These are phyloP conservation scores for Pseudohalonectria lignicola DNA, from an alignment of 2,329 filamentous ascomycete genomes.

Conservation along the genomic window DNA sequence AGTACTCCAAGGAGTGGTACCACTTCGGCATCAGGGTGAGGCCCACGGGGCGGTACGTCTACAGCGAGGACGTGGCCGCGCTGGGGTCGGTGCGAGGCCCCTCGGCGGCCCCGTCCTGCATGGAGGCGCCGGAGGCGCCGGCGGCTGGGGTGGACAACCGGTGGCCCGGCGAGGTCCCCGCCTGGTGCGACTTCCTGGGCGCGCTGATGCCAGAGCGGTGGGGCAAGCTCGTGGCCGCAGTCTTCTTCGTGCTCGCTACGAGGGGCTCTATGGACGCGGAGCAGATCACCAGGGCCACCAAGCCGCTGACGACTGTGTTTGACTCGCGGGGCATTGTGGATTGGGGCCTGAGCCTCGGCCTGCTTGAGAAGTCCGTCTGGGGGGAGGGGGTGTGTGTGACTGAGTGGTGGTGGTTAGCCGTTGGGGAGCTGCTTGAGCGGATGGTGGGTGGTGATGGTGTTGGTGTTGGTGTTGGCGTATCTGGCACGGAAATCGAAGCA, in stretches of 20 bases:
- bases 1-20: slow-evolving; percentile 54
- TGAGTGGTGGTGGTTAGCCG: slow-evolving; percentile 60
- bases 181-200: slow-evolving; percentile 64
- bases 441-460: too few species aligned
- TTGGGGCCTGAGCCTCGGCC: slow-evolving; percentile 45
- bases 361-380: slow-evolving; percentile 22
- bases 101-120: background rate
- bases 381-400: slow-evolving; percentile 22
- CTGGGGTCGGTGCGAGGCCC: background rate
- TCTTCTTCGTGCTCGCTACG: slow-evolving; percentile 52
- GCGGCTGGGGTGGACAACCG: background rate
- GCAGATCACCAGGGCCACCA: slow-evolving; percentile 43
- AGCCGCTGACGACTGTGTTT: slow-evolving; percentile 49
- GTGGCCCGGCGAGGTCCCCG: slow-evolving; percentile 31
- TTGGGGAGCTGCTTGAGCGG: slow-evolving; percentile 24
- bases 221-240: slow-evolving; percentile 50
- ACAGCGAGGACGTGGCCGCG: slow-evolving; percentile 13
- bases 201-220: slow-evolving; percentile 47
- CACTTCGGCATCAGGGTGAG: slow-evolving; percentile 51
- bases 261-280: slow-evolving; percentile 44
- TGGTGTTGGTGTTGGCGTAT: background rate
- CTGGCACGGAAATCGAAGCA: background rate
- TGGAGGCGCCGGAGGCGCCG: background rate
- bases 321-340: slow-evolving; percentile 47
- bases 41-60: slow-evolving; percentile 48